phyloP scores from a whole-genome alignment of 1,284 basidiomycete species.

The Trichosporon ovoides region DNA sequence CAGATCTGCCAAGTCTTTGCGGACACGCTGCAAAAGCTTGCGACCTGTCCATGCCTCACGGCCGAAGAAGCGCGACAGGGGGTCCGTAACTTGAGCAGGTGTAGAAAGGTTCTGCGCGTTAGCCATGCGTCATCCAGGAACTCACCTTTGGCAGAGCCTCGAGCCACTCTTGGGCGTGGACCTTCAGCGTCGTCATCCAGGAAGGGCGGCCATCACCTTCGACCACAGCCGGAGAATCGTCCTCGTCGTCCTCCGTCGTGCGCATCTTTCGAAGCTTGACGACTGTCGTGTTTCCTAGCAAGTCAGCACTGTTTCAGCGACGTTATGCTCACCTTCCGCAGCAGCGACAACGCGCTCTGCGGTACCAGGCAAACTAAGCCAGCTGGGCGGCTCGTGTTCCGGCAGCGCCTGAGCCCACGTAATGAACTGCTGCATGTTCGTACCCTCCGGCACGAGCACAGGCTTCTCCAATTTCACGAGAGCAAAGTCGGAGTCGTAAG shows the following conservation, averaged over 20 bases:
- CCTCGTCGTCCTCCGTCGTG: slow-evolving; percentile 79
- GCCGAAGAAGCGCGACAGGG: slow-evolving; percentile 77
- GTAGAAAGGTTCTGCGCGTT: slow-evolving; percentile 20
- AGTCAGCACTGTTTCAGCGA: not conserved
- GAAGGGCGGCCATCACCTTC: slow-evolving; percentile 70
- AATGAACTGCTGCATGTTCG: slow-evolving; percentile 81
- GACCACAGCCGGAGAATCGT: slow-evolving; percentile 57
- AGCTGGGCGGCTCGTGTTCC: slow-evolving; percentile 84
- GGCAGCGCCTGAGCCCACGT: slow-evolving; percentile 80
- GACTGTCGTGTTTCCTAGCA: slow-evolving; percentile 69
- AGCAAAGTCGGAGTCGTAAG: slow-evolving; percentile 87
- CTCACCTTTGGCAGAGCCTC: slow-evolving; percentile 65
- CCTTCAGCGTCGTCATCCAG: slow-evolving; percentile 81
- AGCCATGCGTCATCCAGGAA: slow-evolving; percentile 3
- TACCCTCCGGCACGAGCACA: slow-evolving; percentile 80
- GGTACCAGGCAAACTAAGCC: slow-evolving; percentile 83
- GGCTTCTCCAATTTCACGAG: slow-evolving; percentile 60
- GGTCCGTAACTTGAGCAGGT: slow-evolving; percentile 53
- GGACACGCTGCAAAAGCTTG: slow-evolving; percentile 68
- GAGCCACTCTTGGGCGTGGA: slow-evolving; percentile 78
- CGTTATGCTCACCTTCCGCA: slow-evolving; percentile 64
- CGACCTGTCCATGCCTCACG: slow-evolving; percentile 78
- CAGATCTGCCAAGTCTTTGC: slow-evolving; percentile 72
- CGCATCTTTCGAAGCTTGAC: slow-evolving; percentile 87
- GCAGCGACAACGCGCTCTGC: slow-evolving; percentile 86